Conservation (phyloP, 768 basidiomycete genomes). For the Calvatia gigantea region DNA sequence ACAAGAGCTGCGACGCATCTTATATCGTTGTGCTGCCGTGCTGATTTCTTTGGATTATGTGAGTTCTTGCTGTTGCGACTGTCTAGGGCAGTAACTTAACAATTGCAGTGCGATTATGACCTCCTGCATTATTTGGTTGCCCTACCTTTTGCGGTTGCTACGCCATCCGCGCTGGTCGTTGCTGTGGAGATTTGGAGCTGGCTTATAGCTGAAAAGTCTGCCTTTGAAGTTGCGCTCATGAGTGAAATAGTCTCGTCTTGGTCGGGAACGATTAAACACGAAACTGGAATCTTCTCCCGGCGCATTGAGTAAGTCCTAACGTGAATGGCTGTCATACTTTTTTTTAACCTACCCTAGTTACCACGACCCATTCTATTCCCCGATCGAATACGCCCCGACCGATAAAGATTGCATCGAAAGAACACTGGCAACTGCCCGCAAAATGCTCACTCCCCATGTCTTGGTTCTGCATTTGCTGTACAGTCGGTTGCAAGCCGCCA, state of each 20-base stretch:
- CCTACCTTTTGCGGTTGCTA: slow-evolving; percentile 87
- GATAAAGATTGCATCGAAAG: slow-evolving; percentile 82
- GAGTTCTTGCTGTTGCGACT: slow-evolving; percentile 1
- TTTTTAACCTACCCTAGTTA: slow-evolving; percentile 49
- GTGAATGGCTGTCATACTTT: background rate
- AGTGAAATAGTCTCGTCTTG: slow-evolving; percentile 85
- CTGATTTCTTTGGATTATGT: slow-evolving; percentile 71
- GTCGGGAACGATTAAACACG: slow-evolving; percentile 73
- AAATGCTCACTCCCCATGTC: slow-evolving; percentile 78
- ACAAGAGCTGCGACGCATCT: slow-evolving; percentile 77
- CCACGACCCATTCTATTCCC: slow-evolving; percentile 82
- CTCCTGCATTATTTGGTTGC: slow-evolving; percentile 84
- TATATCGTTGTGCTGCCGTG: slow-evolving; percentile 84
- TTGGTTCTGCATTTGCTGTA: slow-evolving; percentile 85
- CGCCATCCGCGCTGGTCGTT: slow-evolving; percentile 78
- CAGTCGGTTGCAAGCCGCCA: slow-evolving; percentile 90
- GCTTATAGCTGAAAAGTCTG: slow-evolving; percentile 84
- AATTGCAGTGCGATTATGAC: slow-evolving; percentile 71
- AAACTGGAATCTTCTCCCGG: slow-evolving; percentile 81
- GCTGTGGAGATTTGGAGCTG: slow-evolving; percentile 97
- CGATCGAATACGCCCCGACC: slow-evolving; percentile 86
- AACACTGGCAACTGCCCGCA: slow-evolving; percentile 61
- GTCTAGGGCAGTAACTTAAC: background rate
- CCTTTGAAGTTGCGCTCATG: slow-evolving; percentile 80
- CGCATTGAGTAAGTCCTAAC: slow-evolving; percentile 64